These are phyloP conservation scores for Bruguiera sexangula DNA, from an alignment of 345 rosid species.

Conservation along the genomic window DNA sequence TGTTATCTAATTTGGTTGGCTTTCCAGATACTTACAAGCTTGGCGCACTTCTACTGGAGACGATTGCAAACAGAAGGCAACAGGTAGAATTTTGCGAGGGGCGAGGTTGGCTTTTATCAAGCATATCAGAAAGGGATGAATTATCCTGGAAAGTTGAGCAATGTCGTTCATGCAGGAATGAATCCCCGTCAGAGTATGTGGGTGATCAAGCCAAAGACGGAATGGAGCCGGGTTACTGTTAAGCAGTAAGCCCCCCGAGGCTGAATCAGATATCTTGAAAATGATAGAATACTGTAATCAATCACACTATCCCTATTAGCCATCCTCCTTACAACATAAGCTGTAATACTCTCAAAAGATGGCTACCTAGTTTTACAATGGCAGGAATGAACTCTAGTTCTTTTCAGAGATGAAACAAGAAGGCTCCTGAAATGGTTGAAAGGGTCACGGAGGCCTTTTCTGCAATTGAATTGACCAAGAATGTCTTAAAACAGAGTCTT, in stretches of 20 bases:
- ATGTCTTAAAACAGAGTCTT: too few relatives aligned
- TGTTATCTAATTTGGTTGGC: not conserved
- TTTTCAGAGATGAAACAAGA: too few relatives aligned
- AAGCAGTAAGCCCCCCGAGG: slow-evolving; percentile 43
- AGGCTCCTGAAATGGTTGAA: not conserved
- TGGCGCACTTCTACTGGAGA: slow-evolving; percentile 55
- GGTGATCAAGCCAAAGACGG: slow-evolving; percentile 51
- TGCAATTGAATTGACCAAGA: not conserved
- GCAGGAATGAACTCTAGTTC: not conserved
- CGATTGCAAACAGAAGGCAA: slow-evolving; percentile 45
- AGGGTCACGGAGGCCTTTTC: not conserved
- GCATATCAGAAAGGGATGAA: slow-evolving; percentile 38
- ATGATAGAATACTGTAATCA: slow-evolving; percentile 18
- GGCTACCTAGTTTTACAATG: not conserved
- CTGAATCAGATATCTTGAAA: slow-evolving; percentile 40
- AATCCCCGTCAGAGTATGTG: slow-evolving; percentile 28
- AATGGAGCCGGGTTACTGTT: slow-evolving; percentile 41
- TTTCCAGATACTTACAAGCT: slow-evolving; percentile 45
- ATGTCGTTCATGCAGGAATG: slow-evolving; percentile 47
- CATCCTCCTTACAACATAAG: not conserved
- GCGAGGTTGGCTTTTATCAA: slow-evolving; percentile 41
- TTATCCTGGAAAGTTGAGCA: slow-evolving; percentile 42
- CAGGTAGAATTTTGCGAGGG: slow-evolving; percentile 34
- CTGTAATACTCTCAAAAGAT: not conserved
- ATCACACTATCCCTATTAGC: not conserved